These are phyloP conservation scores for Solioccasus polychromus DNA, from an alignment of 768 basidiomycete genomes.

Conservation along the genomic window DNA sequence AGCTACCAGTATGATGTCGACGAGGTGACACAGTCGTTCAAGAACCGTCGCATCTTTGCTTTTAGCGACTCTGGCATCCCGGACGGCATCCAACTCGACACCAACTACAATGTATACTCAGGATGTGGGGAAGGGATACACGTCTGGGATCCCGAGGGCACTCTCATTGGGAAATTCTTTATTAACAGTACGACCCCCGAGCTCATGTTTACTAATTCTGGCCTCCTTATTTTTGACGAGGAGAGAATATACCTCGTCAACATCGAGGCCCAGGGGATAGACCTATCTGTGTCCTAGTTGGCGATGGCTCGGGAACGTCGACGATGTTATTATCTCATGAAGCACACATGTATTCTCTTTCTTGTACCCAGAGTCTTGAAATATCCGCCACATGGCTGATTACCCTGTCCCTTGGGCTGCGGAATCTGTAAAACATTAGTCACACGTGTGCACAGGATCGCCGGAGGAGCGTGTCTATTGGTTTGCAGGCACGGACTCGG, in stretches of 20 bases:
- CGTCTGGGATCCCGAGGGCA: conserved; percentile 55
- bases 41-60: conserved; percentile 64
- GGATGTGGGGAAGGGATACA: conserved; percentile 71
- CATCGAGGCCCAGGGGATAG: conserved; percentile 31
- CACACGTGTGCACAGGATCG: conserved; percentile 8
- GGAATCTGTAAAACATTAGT: background rate
- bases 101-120: conserved; percentile 61
- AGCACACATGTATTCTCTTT: background rate
- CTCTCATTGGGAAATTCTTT: conserved; percentile 66
- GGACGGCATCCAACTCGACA: conserved; percentile 67
- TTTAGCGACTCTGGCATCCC: conserved; percentile 63
- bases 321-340: too few relatives aligned
- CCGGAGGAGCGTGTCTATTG: too few relatives aligned
- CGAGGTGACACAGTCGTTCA: conserved; percentile 47
- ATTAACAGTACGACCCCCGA: conserved; percentile 36
- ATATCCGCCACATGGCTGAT: background rate
- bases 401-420: background rate
- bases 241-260: conserved; percentile 38
- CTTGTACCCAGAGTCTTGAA: too few relatives aligned
- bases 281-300: conserved; percentile 11
- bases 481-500: too few relatives aligned
- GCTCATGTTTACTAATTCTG: conserved; percentile 40
- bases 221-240: conserved; percentile 40
- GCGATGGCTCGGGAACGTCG: too few relatives aligned
- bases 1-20: conserved; percentile 74